Base-by-base conservation (phyloP, 2,329 filamentous ascomycete genomes). In the Pseudogymnoascus sp. region DNA sequence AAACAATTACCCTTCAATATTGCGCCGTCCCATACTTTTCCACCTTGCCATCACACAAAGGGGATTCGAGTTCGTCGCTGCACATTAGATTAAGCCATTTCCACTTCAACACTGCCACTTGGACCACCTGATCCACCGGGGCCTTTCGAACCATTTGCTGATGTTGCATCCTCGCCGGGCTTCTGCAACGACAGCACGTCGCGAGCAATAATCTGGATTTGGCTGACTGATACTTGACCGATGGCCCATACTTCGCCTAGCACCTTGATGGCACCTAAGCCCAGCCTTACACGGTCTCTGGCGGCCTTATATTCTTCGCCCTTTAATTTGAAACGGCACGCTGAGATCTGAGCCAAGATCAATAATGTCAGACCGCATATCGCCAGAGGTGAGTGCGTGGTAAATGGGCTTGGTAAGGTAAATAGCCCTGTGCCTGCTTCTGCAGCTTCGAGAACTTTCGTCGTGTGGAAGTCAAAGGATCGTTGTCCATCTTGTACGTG, bases 281-380 rank as follows among this genome's bases (percentile, higher is more conserved):
- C 57, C 32, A 58, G 37, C 20, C 57, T 35, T 11, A 58, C 57
- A 2, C 57, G 57, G n/a, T 58, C 57, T 38, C 57, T 22, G 7
- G 57, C 57, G 4, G 32, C 57, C n/a, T 35, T 38, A 38, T 58
- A 58, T 28, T 38, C 57, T 7, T 32, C 32, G n/a, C 32, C 57
- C 32, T 58, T 38, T 18, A 58, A 28, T 18, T 58, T 58, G 22
- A 58, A 58, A 7, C 57, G 57, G 11, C 57, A 58, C 4, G 57
- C 57, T 16, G 57, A 35, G 4, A 58, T 35, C 16, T 58, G 57
- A 11, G 57, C 57, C 8, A 58, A 32, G 12, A 58, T 37, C 32
- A 38, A 35, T n/a, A 58, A 28, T 8, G 57, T 28, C 32, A 58
- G 34, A n/a, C 57, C 57, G 12, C 57, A 58, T 35, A 58, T 37